Base-by-base conservation (phyloP, 768 basidiomycete species). In the Paxillus involutus region DNA sequence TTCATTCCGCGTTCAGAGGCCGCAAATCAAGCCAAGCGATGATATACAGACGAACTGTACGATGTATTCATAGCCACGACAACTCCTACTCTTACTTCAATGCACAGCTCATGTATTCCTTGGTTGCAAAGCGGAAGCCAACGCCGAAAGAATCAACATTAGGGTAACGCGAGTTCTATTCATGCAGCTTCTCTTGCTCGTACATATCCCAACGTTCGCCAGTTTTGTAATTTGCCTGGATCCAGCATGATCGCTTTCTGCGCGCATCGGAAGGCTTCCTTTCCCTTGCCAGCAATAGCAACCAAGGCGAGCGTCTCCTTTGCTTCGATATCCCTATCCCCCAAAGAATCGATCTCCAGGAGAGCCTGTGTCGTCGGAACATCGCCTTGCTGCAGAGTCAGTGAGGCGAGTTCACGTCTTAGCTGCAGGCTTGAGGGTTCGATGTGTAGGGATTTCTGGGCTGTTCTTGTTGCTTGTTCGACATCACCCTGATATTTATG, bases 181-280 rank as follows among this genome's bases (percentile, higher is more conserved):
- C 63, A 68, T 44, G 52, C 55, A 51, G 46, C 49, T 43, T 64
- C 56, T 32, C 53, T 66, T 57, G 62, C 68, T 53, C 74, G 74
- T 57, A 83, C 77, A 72, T 78, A 84, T 16, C 81, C 85, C 55
- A 91, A 64, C 24, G 78, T 77, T 60, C 76, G 68, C 90, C 89
- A 91, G 51, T 75, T 80, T 32, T 60, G 68, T 51, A 62, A 35
- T 17, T 78, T 74, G 61, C 79, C 82, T 16, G 75, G 72, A 49
- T 63, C 68, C 44, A 90, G 72, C 77, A 84, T 77, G 46, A 90
- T 74, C 1, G 83, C 83, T 62, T 81, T 81, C 62, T 89, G 87
- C 12, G 83, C 83, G 49, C 75, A 73, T 17, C 66, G 72, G 45
- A 77, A 62, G 3, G 79, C 59, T 24, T 54, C 79, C 21, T 55